A percentile compares a stretch with the other conserved stretches of the same genome.
These are phyloP conservation scores for Macrophomina pseudophaseolina DNA, from an alignment of 2,329 filamentous ascomycete species.

Conservation along the genomic window DNA sequence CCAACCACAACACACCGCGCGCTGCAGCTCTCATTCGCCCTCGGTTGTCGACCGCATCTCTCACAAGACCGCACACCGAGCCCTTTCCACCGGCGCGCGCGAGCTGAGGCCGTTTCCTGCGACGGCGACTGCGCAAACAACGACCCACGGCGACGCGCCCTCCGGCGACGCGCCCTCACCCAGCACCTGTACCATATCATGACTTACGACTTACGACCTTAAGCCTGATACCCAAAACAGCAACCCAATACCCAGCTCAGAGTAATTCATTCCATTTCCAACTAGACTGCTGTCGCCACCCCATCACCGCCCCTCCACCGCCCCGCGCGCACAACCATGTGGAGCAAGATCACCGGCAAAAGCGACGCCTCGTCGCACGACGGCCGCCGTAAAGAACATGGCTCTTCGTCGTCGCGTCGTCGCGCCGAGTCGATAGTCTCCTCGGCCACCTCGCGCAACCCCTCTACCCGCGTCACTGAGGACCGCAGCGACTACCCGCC, in stretches of 20 bases:
- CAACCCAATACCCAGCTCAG: conserved; percentile 27
- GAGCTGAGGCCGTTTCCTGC: conserved; percentile 10
- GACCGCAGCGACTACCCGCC: conserved; percentile 27
- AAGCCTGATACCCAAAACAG: conserved; percentile 37
- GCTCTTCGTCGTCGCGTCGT: conserved; percentile 39
- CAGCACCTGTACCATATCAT: conserved; percentile 34
- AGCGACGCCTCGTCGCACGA: conserved; percentile 42
- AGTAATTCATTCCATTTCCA: conserved; percentile 23
- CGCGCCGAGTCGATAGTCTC: conserved; percentile 37
- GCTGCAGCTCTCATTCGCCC: conserved; percentile 26
- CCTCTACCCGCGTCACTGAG: conserved; percentile 27
- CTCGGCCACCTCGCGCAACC: conserved; percentile 32
- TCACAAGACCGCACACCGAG: conserved; percentile 15
- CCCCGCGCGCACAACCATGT: conserved; percentile 38
- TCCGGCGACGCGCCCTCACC: conserved; percentile 3
- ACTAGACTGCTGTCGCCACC: conserved; percentile 13
- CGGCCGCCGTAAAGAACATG: conserved; percentile 31
- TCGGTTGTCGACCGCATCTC: conserved; percentile 14
- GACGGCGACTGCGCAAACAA: background rate
- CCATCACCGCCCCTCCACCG: conserved; percentile 11
- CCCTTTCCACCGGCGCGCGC: conserved; percentile 16
- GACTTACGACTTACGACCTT: conserved; percentile 30
- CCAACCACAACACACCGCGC: conserved; percentile 21
- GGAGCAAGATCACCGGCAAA: conserved; percentile 44
- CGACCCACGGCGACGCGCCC: conserved; percentile 3